Conservation (phyloP, 306 rosid genomes). For the Cicer bijugum region DNA sequence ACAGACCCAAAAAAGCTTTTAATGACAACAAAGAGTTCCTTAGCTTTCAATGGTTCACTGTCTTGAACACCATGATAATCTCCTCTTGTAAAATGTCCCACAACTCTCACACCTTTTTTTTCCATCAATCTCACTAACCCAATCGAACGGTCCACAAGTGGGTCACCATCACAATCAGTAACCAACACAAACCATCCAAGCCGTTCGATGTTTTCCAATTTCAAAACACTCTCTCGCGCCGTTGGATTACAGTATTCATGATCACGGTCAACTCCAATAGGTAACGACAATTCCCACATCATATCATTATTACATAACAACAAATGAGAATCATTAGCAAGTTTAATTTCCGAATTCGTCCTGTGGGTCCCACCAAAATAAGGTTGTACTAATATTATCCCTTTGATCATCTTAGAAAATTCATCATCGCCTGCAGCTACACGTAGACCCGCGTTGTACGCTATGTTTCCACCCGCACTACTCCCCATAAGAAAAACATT, state of each 20-base stretch:
- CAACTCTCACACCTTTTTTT: conserved; percentile 45
- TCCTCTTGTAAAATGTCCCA: conserved; percentile 49
- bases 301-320: conserved; percentile 29
- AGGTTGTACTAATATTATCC: conserved; percentile 60
- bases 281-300: conserved; percentile 60
- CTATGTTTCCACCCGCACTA: conserved; percentile 62
- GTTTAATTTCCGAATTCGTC: conserved; percentile 49
- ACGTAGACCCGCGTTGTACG: conserved; percentile 58
- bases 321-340: conserved; percentile 42
- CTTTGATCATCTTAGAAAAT: conserved; percentile 48
- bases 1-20: conserved; percentile 40
- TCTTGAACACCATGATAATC: conserved; percentile 54
- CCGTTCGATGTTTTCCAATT: conserved; percentile 31
- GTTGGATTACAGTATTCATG: conserved; percentile 59
- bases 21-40: conserved; percentile 15
- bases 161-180: conserved; percentile 58
- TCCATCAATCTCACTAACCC: conserved; percentile 45
- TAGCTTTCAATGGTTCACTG: conserved; percentile 40
- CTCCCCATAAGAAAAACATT: conserved; percentile 54
- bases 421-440: not conserved
- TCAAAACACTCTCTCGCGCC: conserved; percentile 15
- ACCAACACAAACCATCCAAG: conserved; percentile 52
- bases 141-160: conserved; percentile 57
- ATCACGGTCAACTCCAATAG: conserved; percentile 55
- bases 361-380: conserved; percentile 56